Evolutionary conservation across 1,284 basidiomycete genomes (phyloP), one percentile per base, ranked within the genome.

Genomic region (Leucoagaricus sp.): DNA sequence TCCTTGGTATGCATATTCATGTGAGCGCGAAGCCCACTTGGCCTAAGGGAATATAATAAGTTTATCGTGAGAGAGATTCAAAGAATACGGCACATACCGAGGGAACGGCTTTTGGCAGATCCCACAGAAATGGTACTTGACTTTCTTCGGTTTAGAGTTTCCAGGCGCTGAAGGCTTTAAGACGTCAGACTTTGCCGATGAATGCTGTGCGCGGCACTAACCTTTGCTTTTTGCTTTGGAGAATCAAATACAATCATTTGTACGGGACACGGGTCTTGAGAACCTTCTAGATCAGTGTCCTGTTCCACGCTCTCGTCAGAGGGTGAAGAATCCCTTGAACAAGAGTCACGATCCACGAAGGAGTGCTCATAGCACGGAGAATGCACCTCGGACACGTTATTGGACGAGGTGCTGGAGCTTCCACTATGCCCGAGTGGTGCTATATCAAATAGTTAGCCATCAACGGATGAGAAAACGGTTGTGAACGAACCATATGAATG

Each of bases 1-100:
- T 78, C 78, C 36, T 85, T 84, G 0, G 81, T 85, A 66, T 90
- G 87, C 36, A 83, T 83, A 60, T 86, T 83, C 85, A 88, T 87
- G 69, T 89, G 87, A 10, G 87, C 88, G 50, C 75, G 75, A 45
- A 89, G 74, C n/a, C 84, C 85, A 60, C 84, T 86, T 0, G 86
- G 87, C 4, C 75, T 75, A 49, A 21, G 28, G n/a, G 33, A 23
- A 28, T 31, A 19, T 26, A 8, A 28, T 25, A 33, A 41, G 40
- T 26, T 26, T 12, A 31, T 19, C 9, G 21, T 46, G 12, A 41
- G 23, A 33, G 26, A 45, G 47, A 33, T 48, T 47, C 29, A 10
- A 33, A 29, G 23, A 53, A 26, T 12, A 13, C 15, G 19, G 4
- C 21, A 21, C 61, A 33, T 48, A 63, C 61, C 61, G 55, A 54